phyloP scores from a whole-genome alignment of 2,329 filamentous ascomycete species.

The Cladorrhinum sp. region DNA sequence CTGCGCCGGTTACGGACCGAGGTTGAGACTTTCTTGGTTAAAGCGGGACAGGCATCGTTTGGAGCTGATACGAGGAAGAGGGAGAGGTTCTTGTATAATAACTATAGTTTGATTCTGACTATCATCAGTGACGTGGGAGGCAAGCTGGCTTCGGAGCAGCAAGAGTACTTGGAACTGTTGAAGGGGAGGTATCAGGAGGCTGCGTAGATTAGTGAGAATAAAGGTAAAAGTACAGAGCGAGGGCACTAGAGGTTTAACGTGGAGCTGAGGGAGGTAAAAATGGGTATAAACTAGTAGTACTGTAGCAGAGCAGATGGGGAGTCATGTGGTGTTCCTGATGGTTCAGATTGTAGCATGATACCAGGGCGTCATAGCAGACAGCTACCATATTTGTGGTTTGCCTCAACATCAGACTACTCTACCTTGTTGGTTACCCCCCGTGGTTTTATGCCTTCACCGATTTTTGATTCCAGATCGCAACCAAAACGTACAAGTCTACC shows the following conservation, averaged over 20 bases:
- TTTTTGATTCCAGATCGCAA: too few species aligned
- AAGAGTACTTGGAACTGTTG: slow-evolving; percentile 68
- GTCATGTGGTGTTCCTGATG: too few species aligned
- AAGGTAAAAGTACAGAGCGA: background rate
- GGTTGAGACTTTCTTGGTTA: slow-evolving; percentile 77
- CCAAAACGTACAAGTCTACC: too few species aligned
- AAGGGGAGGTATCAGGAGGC: slow-evolving; percentile 57
- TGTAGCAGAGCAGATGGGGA: too few species aligned
- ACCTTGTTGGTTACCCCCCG: too few species aligned
- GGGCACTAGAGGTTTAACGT: background rate
- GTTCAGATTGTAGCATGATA: too few species aligned
- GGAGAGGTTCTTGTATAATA: slow-evolving; percentile 89
- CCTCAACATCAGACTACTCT: too few species aligned
- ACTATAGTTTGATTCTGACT: slow-evolving; percentile 90
- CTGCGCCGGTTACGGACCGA: slow-evolving; percentile 74
- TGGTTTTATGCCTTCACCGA: too few species aligned
- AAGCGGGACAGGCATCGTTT: slow-evolving; percentile 67
- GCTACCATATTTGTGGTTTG: too few species aligned
- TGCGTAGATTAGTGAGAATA: slow-evolving; percentile 24
- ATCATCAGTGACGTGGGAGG: slow-evolving; percentile 79
- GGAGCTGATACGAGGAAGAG: slow-evolving; percentile 73
- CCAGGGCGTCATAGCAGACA: too few species aligned
- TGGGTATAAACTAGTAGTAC: too few species aligned
- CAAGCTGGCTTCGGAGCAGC: slow-evolving; percentile 71
- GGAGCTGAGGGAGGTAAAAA: background rate